A percentile compares a stretch with the other conserved stretches of the same genome.
These are phyloP conservation scores for Niveomyces coronatus DNA, from an alignment of 2,329 filamentous ascomycete species.

Conservation along the genomic window DNA sequence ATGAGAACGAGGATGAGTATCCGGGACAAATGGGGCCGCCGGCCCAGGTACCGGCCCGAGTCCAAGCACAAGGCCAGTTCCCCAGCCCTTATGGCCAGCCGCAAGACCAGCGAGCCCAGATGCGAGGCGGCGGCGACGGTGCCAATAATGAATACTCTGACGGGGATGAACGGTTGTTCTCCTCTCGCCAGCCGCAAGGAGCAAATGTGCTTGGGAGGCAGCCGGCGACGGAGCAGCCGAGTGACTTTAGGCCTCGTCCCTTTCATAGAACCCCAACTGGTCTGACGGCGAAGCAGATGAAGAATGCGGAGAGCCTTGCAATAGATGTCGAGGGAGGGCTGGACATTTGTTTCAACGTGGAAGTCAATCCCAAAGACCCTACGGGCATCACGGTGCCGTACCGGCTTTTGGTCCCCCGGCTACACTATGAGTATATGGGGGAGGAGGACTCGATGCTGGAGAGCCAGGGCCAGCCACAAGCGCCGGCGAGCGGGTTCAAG, in stretches of 20 bases:
- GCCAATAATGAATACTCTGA: constrained; percentile 38
- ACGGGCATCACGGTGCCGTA: constrained; percentile 83
- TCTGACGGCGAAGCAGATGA: constrained; percentile 50
- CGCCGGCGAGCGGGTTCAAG: constrained; percentile 29
- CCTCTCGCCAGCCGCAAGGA: constrained; percentile 26
- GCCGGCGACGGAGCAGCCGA: constrained; percentile 13
- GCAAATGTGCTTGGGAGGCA: constrained; percentile 21
- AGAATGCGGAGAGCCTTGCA: constrained; percentile 40
- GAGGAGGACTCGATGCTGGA: constrained; percentile 24
- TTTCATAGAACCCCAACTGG: constrained; percentile 65
- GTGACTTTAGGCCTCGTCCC: constrained; percentile 19
- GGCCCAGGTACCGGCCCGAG: no score
- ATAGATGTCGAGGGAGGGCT: constrained; percentile 76
- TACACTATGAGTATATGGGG: constrained; percentile 49
- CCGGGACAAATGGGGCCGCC: constrained; percentile 41
- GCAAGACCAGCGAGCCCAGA: constrained; percentile 15
- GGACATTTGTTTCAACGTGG: constrained; percentile 81
- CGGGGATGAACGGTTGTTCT: constrained; percentile 50
- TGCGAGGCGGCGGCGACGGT: constrained; percentile 29
- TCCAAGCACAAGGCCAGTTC: constrained; percentile 5
- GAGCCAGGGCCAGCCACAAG: constrained; percentile 6
- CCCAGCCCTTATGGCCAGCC: constrained; percentile 13
- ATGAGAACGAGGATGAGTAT: constrained; percentile 32
- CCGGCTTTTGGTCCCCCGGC: constrained; percentile 69
- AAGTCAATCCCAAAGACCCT: constrained; percentile 77